Percentiles rank a stretch among this genome's conserved stretches.
phyloP scores from a whole-genome alignment of 768 basidiomycete species.

The Lactarius hatsudake region DNA sequence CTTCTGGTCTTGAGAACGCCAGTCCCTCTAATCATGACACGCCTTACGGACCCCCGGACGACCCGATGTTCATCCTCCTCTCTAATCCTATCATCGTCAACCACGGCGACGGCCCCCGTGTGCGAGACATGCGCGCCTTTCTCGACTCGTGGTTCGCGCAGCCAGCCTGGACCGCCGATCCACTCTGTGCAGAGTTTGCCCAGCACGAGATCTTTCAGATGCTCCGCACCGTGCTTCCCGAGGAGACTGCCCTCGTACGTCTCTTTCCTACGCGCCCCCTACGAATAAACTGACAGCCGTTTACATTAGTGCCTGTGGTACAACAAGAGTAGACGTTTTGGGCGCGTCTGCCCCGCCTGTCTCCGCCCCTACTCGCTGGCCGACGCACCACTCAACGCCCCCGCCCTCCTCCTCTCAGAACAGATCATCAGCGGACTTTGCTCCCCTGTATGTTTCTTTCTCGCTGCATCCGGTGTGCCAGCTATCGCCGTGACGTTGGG shows the following conservation, averaged over 20 bases:
- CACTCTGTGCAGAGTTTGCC: constrained; percentile 73
- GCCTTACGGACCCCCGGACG: constrained; percentile 16
- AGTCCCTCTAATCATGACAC: background rate
- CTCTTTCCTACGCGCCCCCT: background rate
- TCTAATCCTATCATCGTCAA: constrained; percentile 63
- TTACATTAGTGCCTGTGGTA: constrained; percentile 63
- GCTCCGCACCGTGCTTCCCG: constrained; percentile 64
- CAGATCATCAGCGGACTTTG: constrained; percentile 77
- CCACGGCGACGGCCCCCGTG: constrained; percentile 76
- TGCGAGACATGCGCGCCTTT: constrained; percentile 65
- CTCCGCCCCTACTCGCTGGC: constrained; percentile 68
- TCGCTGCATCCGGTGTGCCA: constrained; percentile 66
- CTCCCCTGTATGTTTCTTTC: constrained; percentile 72
- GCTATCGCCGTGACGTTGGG: constrained; percentile 68
- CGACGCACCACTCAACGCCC: constrained; percentile 55
- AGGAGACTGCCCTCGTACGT: constrained; percentile 68
- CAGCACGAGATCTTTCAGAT: constrained; percentile 73
- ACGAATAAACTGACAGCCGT: background rate
- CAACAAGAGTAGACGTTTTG: constrained; percentile 70
- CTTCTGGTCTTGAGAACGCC: background rate
- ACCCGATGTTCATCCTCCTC: constrained; percentile 27
- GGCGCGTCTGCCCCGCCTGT: constrained; percentile 77
- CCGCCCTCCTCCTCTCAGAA: constrained; percentile 50
- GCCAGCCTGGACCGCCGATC: constrained; percentile 59
- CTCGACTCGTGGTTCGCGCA: constrained; percentile 65